phyloP scores from a whole-genome alignment of 257 asterid genomes.

The Solanum arcanum region DNA sequence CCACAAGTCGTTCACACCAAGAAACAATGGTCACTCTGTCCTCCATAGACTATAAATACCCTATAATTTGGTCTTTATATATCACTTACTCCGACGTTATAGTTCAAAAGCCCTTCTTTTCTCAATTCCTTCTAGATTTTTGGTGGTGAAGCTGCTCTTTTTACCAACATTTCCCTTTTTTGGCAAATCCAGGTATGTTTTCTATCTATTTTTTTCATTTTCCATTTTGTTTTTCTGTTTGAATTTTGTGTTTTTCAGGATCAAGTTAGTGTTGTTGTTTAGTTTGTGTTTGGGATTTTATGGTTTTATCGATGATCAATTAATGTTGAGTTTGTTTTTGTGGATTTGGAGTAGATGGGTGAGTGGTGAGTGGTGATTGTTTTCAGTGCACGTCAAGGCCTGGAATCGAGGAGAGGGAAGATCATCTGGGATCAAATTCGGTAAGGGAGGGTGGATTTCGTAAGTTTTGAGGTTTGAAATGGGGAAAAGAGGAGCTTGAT shows the following conservation, averaged over 20 bases:
- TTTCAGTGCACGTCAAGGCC: slow-evolving; percentile 21
- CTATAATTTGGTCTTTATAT: not conserved
- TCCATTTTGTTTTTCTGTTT: not conserved
- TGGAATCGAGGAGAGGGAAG: slow-evolving; percentile 19
- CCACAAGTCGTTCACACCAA: slow-evolving; percentile 1
- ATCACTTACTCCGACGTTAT: not conserved
- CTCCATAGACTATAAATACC: not conserved
- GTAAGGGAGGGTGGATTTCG: slow-evolving; percentile 4
- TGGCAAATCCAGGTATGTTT: not conserved
- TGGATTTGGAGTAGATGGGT: not conserved
- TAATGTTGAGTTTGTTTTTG: not conserved
- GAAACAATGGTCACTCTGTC: not conserved
- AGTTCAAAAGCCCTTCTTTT: not conserved
- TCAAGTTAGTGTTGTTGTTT: not conserved
- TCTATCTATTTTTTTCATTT: not conserved
- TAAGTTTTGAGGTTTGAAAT: not conserved
- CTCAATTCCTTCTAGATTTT: not conserved
- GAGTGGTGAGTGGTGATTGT: not conserved
- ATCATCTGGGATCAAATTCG: slow-evolving; percentile 7
- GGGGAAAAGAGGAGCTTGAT: not conserved
- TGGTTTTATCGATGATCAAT: slow-evolving; percentile 1
- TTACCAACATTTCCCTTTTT: not conserved
- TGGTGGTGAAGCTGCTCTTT: not conserved
- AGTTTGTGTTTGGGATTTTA: not conserved
- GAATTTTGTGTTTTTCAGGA: not conserved